These are phyloP conservation scores for Coriolopsis trogii DNA, from an alignment of 1,284 basidiomycete genomes.

Conservation along the genomic window DNA sequence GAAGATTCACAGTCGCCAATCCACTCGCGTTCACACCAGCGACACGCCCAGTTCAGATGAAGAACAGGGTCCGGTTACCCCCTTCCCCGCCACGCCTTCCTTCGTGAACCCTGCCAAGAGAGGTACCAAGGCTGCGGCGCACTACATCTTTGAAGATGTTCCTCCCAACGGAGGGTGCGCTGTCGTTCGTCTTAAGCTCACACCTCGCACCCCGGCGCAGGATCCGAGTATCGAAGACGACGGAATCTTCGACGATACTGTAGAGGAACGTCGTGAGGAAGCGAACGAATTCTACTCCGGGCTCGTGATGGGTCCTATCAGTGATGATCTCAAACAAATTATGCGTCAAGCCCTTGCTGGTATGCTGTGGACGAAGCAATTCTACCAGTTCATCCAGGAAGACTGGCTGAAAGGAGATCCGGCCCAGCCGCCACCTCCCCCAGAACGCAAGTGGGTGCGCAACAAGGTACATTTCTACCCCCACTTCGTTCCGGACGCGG, in stretches of 20 bases:
- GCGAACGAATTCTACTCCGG: slow-evolving; percentile 95
- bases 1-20: slow-evolving; percentile 52
- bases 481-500: background rate
- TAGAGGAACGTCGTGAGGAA: slow-evolving; percentile 90
- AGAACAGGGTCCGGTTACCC: slow-evolving; percentile 55
- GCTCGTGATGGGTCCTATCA: slow-evolving; percentile 81
- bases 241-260: slow-evolving; percentile 83
- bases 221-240: slow-evolving; percentile 89
- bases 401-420: slow-evolving; percentile 97
- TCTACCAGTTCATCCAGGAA: slow-evolving; percentile 94
- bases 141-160: slow-evolving; percentile 88
- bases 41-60: slow-evolving; percentile 32
- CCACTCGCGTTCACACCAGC: slow-evolving; percentile 33
- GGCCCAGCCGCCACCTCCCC: slow-evolving; percentile 92
- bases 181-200: slow-evolving; percentile 94
- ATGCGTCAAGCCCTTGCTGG: slow-evolving; percentile 97
- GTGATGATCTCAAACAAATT: slow-evolving; percentile 92
- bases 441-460: slow-evolving; percentile 83
- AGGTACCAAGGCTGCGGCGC: slow-evolving; percentile 93
- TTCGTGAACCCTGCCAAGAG: slow-evolving; percentile 88
- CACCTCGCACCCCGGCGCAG: slow-evolving; percentile 72
- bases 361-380: slow-evolving; percentile 99
- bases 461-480: slow-evolving; percentile 65
- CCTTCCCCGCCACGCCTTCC: slow-evolving; percentile 49
- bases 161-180: slow-evolving; percentile 93